Evolutionary conservation across 2,329 filamentous ascomycete species (phyloP), one percentile per base, ranked within the genome.

Genomic region (Cladosporium colombiae): DNA sequence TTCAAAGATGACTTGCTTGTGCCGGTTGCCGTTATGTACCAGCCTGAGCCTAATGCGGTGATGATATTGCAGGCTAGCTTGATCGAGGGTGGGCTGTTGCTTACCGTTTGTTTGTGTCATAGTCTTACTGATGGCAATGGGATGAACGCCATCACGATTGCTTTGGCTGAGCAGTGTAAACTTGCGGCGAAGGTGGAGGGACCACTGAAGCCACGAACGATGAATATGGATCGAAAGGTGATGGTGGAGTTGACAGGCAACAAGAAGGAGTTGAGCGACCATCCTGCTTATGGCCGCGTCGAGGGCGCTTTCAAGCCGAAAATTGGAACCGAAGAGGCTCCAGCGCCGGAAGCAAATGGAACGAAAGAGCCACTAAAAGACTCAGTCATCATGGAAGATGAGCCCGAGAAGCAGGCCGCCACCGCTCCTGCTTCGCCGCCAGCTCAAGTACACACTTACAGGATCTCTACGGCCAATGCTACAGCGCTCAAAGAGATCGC

Each of bases 141-240:
- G 23, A 71, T 71, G 68, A 71, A 71, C 64, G 68, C 66, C 4
- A 68, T 70, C 57, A 68, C 64, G 14, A 63, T 65, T 31, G 69
- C 69, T 33, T 58, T 71, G 8, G 69, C 66, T 2, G 68, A 71
- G 46, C 65, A 68, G 44, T 70, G 68, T 29, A 66, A 62, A 16
- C 63, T 64, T 21, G 69, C 69, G n/a, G 62, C 62, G 5, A 37
- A 67, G 29, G 65, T 25, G 16, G 40, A 62, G n/a, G 69, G 68
- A 33, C 58, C 65, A 21, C 44, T 71, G 16, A 56, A 68, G 10
- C 67, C 69, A 1, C 62, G 67, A 13, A 49, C 60, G 11, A 50
- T 70, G 16, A 62, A 68, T 23, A 67, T 61, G 25, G 66, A 68
- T 25, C 64, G 69, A 49, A 66, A 35, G 23, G 31, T 64, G 27